Conservation (phyloP, 129 eudicot genomes). For the Helichrysum umbraculigerum region DNA sequence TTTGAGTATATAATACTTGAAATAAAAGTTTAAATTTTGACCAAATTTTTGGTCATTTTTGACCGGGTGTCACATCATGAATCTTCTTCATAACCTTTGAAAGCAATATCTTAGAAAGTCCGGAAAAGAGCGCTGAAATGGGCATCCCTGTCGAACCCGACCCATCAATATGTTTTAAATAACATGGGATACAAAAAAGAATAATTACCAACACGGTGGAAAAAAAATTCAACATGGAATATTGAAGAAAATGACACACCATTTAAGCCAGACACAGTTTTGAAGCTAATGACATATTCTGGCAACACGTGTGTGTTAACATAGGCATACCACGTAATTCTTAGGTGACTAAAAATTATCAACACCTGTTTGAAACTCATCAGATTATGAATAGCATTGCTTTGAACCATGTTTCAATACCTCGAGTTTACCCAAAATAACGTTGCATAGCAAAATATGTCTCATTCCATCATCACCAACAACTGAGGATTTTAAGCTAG, state of each 20-base stretch:
- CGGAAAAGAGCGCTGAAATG: background rate
- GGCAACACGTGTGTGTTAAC: background rate
- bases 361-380: background rate
- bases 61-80: too few species aligned
- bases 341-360: background rate
- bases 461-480: conserved; percentile 52
- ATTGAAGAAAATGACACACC: background rate
- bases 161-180: background rate
- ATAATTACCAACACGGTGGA: background rate
- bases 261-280: background rate
- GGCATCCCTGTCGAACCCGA: background rate
- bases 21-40: too few species aligned
- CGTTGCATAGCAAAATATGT: conserved; percentile 58
- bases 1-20: too few species aligned
- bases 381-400: conserved; percentile 40
- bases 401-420: conserved; percentile 43
- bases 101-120: background rate
- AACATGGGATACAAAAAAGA: background rate
- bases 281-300: background rate
- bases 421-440: conserved; percentile 50
- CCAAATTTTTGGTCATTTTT: too few species aligned
- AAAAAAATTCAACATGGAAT: background rate
- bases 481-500: conserved; percentile 37
- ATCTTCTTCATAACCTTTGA: background rate
- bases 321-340: background rate